These are phyloP conservation scores for Chondrostereum purpureum DNA, from an alignment of 1,284 basidiomycete genomes.

Conservation along the genomic window DNA sequence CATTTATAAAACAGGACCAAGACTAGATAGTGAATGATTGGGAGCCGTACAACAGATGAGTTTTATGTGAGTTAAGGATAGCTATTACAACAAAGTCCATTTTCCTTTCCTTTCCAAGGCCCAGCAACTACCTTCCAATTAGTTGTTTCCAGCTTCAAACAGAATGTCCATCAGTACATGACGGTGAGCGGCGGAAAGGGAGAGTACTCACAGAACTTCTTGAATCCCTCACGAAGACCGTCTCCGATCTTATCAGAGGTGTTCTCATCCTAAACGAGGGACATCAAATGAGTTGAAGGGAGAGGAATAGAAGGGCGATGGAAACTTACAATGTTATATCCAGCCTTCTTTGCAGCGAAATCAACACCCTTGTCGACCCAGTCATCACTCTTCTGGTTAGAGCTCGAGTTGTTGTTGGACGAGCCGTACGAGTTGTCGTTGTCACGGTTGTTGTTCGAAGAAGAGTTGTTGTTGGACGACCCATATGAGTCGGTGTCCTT, in stretches of 20 bases:
- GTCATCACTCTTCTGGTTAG: conserved; percentile 17
- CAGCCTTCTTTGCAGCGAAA: conserved; percentile 35
- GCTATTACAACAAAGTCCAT: too few species aligned
- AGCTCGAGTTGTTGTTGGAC: conserved; percentile 11
- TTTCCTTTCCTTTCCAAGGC: too few species aligned
- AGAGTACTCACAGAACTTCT: background rate
- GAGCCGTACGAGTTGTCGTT: too few species aligned
- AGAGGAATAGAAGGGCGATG: background rate
- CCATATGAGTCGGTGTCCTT: conserved; percentile 17
- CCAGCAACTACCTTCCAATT: too few species aligned
- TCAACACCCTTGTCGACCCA: conserved; percentile 36
- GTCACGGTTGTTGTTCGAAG: too few species aligned
- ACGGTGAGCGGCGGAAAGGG: too few species aligned
- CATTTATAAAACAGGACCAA: too few species aligned
- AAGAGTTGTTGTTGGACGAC: conserved; percentile 15
- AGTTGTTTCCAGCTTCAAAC: too few species aligned
- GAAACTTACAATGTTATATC: conserved; percentile 39
- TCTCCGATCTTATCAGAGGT: background rate
- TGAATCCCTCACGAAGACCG: background rate
- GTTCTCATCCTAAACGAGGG: conserved; percentile 11
- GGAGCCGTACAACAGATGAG: too few species aligned
- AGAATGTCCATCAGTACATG: too few species aligned
- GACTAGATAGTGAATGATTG: too few species aligned
- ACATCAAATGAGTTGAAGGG: background rate
- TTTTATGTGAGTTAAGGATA: too few species aligned